Conservation (phyloP, 2,329 filamentous ascomycete genomes). For the Penicillium sclerotiorum region DNA sequence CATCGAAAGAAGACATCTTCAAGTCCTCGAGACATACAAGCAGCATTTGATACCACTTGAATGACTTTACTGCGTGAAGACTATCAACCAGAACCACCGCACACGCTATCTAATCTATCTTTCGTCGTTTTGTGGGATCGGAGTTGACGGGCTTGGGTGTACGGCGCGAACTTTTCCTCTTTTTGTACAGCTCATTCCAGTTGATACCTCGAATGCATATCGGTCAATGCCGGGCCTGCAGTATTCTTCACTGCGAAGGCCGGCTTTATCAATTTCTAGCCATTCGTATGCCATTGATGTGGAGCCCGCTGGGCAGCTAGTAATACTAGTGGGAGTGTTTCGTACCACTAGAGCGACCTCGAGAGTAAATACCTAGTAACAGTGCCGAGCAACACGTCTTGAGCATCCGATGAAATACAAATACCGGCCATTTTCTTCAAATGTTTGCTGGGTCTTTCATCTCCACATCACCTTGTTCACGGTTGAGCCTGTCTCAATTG, state of each 20-base stretch:
- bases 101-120: not conserved
- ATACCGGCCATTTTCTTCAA: too few species aligned
- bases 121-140: not conserved
- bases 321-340: too few species aligned
- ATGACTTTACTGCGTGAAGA: not conserved
- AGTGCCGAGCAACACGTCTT: too few species aligned
- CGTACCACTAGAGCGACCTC: too few species aligned
- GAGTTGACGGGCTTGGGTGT: not conserved
- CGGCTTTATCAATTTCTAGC: not conserved
- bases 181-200: not conserved
- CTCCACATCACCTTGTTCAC: too few species aligned
- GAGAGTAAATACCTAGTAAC: too few species aligned
- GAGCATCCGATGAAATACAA: too few species aligned
- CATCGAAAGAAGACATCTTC: not conserved
- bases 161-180: not conserved
- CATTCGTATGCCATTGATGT: too few species aligned
- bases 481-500: too few species aligned
- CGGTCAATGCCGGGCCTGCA: not conserved
- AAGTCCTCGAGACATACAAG: not conserved
- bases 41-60: not conserved
- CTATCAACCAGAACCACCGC: not conserved
- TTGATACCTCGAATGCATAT: constrained; percentile 5
- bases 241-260: too few species aligned
- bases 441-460: too few species aligned
- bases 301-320: too few species aligned